Conservation (phyloP, 148 eudicot genomes). For the Fagopyrum esculentum region DNA sequence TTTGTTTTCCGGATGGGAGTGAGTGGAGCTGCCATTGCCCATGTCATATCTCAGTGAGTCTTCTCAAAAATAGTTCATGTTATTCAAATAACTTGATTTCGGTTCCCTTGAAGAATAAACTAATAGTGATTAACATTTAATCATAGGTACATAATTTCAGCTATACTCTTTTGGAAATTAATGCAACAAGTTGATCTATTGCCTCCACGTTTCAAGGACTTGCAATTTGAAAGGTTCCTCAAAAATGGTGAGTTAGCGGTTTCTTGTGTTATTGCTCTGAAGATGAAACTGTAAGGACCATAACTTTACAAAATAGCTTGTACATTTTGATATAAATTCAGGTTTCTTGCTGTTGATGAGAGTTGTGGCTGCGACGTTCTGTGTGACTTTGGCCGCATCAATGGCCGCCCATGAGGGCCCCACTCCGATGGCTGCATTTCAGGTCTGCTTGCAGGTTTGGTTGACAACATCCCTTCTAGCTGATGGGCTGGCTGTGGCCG, state of each 20-base stretch:
- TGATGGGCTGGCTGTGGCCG: constrained; percentile 32
- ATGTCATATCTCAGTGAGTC: constrained; percentile 91
- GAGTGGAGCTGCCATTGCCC: constrained; percentile 96
- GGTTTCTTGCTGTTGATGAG: constrained; percentile 23
- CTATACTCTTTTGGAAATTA: constrained; percentile 26
- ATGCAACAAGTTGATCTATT: constrained; percentile 24
- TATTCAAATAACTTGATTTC: background rate
- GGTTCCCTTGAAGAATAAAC: background rate
- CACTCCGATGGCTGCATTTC: constrained; percentile 31
- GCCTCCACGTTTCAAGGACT: constrained; percentile 24
- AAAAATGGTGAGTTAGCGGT: constrained; percentile 17
- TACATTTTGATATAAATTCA: constrained; percentile 7
- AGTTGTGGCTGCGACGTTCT: constrained; percentile 32
- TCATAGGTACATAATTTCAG: constrained; percentile 24
- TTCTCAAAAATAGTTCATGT: background rate
- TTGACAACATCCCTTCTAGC: constrained; percentile 30
- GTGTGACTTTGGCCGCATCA: constrained; percentile 32
- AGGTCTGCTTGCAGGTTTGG: constrained; percentile 36
- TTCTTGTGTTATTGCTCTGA: background rate
- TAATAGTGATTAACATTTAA: background rate
- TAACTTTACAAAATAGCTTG: background rate
- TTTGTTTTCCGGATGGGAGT: constrained; percentile 68
- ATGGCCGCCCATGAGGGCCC: constrained; percentile 27
- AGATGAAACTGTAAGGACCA: no score
- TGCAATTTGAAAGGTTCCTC: constrained; percentile 24